phyloP scores from a whole-genome alignment of 495 filamentous ascomycete species.

The Daldinia loculata region DNA sequence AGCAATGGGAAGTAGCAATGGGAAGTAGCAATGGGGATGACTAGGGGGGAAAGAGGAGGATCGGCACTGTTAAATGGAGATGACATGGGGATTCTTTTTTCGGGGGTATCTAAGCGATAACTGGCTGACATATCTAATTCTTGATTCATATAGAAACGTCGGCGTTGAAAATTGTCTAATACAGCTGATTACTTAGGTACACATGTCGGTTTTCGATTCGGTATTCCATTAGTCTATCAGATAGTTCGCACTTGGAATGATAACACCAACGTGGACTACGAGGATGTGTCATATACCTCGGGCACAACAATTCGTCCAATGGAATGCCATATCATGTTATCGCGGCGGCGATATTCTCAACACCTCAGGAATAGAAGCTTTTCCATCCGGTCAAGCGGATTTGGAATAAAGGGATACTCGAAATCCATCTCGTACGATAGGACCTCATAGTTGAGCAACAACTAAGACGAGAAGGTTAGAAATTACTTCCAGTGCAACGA shows the following conservation, averaged over 20 bases:
- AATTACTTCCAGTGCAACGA: neutral
- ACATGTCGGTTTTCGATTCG: slow-evolving; percentile 4
- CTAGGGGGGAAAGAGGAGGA: slow-evolving; percentile 23
- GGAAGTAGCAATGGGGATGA: slow-evolving; percentile 9
- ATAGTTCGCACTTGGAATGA: neutral
- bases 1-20: slow-evolving; percentile 6
- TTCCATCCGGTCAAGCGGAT: slow-evolving; percentile 10
- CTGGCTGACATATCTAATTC: slow-evolving; percentile 3
- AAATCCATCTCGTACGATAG: neutral
- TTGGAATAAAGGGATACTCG: slow-evolving; percentile 6
- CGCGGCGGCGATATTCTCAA: neutral
- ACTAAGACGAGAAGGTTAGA: slow-evolving; percentile 8
- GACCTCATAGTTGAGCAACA: neutral
- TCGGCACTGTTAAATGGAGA: slow-evolving; percentile 36
- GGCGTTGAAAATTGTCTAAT: slow-evolving; percentile 1
- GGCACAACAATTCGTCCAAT: slow-evolving; percentile 16
- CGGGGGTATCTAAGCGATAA: slow-evolving; percentile 3
- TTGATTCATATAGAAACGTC: no score
- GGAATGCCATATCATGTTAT: slow-evolving; percentile 4
- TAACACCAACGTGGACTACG: neutral
- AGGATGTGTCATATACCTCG: neutral
- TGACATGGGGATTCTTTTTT: slow-evolving; percentile 18
- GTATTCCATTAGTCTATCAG: slow-evolving; percentile 1
- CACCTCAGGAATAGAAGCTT: neutral
- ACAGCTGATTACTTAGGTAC: neutral